Conservation (phyloP, 208 protist species). For the Crithidia fasciculata region DNA sequence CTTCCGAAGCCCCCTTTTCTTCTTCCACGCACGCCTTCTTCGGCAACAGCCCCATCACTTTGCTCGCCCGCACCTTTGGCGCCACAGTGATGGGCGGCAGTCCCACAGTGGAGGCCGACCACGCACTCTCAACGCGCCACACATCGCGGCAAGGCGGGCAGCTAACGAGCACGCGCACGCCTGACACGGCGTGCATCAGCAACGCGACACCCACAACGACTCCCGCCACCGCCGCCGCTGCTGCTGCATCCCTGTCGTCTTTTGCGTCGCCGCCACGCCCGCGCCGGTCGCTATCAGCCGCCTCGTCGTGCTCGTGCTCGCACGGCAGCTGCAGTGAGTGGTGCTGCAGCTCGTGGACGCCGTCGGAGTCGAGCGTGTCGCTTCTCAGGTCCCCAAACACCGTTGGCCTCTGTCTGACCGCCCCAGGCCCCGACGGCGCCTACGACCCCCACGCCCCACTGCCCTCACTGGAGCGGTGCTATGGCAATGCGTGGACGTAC, state of each 20-base stretch:
- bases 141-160: background rate
- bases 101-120: background rate
- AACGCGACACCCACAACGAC: background rate
- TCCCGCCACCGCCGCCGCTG: too few species aligned
- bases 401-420: constrained; percentile 7
- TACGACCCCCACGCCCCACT: constrained; percentile 27
- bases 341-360: constrained; percentile 9
- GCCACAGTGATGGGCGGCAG: constrained; percentile 7
- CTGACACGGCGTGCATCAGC: background rate
- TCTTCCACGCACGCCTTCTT: constrained; percentile 4
- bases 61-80: constrained; percentile 24
- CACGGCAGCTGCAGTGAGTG: constrained; percentile 9
- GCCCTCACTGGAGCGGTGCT: constrained; percentile 32
- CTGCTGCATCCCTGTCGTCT: too few species aligned
- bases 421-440: constrained; percentile 7
- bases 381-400: background rate
- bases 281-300: background rate
- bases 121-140: background rate
- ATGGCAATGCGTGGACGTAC: constrained; percentile 17
- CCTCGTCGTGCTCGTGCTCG: constrained; percentile 3
- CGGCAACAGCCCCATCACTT: constrained; percentile 13
- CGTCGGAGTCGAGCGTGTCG: background rate
- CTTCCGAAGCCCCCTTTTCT: background rate
- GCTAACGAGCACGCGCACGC: background rate
- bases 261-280: background rate